A percentile compares a stretch with the other conserved stretches of the same genome.
These are phyloP conservation scores for Epichloe glyceriae DNA, from an alignment of 2,329 filamentous ascomycete genomes.

Conservation along the genomic window DNA sequence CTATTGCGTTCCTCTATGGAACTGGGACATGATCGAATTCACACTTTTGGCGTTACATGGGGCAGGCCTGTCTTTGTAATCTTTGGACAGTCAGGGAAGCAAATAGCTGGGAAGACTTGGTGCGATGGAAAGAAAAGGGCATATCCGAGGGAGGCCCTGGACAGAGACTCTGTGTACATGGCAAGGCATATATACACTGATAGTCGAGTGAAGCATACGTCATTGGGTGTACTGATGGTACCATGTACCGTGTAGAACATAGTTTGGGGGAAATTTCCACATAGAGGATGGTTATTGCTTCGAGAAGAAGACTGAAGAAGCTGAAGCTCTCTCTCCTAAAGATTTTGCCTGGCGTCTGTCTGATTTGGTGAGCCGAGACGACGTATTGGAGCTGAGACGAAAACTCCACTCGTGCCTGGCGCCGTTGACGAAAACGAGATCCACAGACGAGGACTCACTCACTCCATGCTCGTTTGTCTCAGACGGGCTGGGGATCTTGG, in stretches of 20 bases:
- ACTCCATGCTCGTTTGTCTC: background rate
- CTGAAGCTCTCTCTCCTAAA: background rate
- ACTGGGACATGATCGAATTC: background rate
- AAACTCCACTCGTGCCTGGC: background rate
- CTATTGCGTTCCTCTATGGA: background rate
- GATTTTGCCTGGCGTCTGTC: too few relatives aligned
- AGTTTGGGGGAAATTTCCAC: background rate
- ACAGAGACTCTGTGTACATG: background rate
- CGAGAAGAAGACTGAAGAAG: background rate
- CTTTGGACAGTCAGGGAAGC: background rate
- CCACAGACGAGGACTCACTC: background rate
- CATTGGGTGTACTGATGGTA: background rate
- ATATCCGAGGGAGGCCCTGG: background rate
- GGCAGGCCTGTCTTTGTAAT: background rate
- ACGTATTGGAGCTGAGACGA: background rate
- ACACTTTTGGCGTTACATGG: background rate
- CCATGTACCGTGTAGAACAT: constrained; percentile 1
- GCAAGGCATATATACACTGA: background rate
- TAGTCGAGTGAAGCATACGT: background rate
- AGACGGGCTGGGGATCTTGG: background rate
- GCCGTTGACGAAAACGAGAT: background rate
- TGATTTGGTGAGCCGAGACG: background rate
- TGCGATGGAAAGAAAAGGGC: background rate
- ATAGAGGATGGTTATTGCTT: background rate
- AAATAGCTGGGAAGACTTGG: background rate